These are phyloP conservation scores for Balakata baccata DNA, from an alignment of 345 rosid species.

Conservation along the genomic window DNA sequence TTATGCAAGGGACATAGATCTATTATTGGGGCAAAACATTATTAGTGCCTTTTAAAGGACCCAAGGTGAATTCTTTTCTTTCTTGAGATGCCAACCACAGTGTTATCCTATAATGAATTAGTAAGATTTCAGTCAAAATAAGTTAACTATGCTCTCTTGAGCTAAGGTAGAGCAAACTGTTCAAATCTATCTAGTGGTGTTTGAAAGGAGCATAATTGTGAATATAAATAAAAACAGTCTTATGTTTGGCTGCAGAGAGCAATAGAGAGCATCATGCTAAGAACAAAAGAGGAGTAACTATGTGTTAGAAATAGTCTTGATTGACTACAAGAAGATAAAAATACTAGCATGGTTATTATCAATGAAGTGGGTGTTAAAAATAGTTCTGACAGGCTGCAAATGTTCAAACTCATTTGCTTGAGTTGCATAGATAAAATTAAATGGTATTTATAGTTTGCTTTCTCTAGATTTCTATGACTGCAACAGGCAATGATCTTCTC, in stretches of 20 bases:
- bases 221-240: neutral
- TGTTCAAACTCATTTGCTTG: neutral
- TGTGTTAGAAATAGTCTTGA: neutral
- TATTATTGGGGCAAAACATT: neutral
- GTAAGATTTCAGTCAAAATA: neutral
- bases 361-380: too few species aligned
- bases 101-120: neutral
- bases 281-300: neutral
- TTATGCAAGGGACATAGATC: neutral
- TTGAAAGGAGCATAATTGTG: neutral
- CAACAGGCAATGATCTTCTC: conserved; percentile 5
- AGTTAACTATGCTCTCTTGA: neutral
- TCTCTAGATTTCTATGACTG: neutral
- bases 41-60: neutral
- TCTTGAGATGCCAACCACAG: neutral
- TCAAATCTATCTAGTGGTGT: neutral
- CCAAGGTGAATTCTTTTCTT: neutral
- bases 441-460: neutral
- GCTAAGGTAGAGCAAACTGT: neutral
- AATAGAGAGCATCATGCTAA: neutral
- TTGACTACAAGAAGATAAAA: neutral
- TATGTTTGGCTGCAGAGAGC: neutral
- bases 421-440: too few species aligned
- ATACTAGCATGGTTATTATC: too few species aligned
- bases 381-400: neutral